Evolutionary conservation across 139 green algal genomes (phyloP).

Genomic region (Chlamydomonas applanata): DNA sequence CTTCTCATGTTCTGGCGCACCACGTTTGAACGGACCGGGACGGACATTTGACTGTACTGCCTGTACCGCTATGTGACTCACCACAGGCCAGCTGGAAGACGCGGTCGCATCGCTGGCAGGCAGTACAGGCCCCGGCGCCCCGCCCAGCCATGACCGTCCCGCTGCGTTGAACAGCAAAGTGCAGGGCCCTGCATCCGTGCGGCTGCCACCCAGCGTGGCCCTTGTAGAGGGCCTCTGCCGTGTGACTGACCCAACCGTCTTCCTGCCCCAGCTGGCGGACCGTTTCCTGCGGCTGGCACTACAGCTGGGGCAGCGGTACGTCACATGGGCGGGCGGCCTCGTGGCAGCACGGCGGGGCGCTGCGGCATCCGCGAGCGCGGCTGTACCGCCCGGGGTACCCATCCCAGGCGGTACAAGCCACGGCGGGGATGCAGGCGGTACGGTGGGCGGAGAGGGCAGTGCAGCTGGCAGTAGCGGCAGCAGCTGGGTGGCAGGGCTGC

Average conservation of each 20-base stretch:
- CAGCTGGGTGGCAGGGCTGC: slow-evolving; percentile 6
- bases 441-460: not conserved
- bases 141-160: slow-evolving; percentile 2
- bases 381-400: no score
- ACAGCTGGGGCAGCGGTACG: slow-evolving; percentile 79
- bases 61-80: no score
- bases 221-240: slow-evolving; percentile 44
- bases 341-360: slow-evolving; percentile 23
- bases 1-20: no score
- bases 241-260: slow-evolving; percentile 54
- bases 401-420: no score
- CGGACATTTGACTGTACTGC: no score
- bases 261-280: slow-evolving; percentile 74
- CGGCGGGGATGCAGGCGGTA: no score
- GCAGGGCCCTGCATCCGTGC: slow-evolving; percentile 7
- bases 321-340: slow-evolving; percentile 50
- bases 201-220: slow-evolving; percentile 34
- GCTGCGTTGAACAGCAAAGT: not conserved
- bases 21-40: no score
- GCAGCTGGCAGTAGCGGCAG: not conserved
- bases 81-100: slow-evolving; percentile 39
- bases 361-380: no score
- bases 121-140: no score
- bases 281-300: slow-evolving; percentile 77
- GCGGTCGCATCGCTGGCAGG: slow-evolving; percentile 7